These are phyloP conservation scores for Pochonia chlamydosporia DNA, from an alignment of 2,329 filamentous ascomycete species.

Conservation along the genomic window DNA sequence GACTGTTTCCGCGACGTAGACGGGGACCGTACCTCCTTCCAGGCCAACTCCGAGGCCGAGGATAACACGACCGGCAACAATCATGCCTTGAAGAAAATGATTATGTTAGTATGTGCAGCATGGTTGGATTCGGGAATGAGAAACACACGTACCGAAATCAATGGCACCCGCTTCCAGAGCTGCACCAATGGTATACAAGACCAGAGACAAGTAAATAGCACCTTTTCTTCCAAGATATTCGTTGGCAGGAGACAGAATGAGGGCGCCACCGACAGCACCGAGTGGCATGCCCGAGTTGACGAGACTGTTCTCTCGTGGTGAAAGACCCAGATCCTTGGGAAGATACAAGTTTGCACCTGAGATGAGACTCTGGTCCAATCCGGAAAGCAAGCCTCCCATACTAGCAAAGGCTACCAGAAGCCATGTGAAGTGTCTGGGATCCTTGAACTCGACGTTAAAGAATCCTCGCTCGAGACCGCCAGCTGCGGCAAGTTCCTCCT, in stretches of 20 bases:
- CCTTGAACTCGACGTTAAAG: conserved; percentile 53
- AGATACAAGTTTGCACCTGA: conserved; percentile 65
- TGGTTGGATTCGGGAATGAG: background rate
- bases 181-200: conserved; percentile 65
- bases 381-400: conserved; percentile 67
- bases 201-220: conserved; percentile 63
- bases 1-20: conserved; percentile 70
- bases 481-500: conserved; percentile 29
- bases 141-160: conserved; percentile 45
- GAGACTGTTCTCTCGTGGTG: conserved; percentile 52
- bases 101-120: background rate
- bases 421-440: conserved; percentile 62
- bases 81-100: conserved; percentile 43
- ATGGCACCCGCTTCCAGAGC: conserved; percentile 62
- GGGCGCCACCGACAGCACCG: conserved; percentile 63
- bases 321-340: conserved; percentile 51
- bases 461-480: conserved; percentile 30
- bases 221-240: conserved; percentile 61
- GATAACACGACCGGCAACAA: conserved; percentile 61
- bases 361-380: conserved; percentile 68
- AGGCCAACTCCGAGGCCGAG: conserved; percentile 66
- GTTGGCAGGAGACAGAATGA: conserved; percentile 61
- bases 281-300: conserved; percentile 68
- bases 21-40: conserved; percentile 67
- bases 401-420: conserved; percentile 65